phyloP scores from a whole-genome alignment of 2,329 filamentous ascomycete species.

The Uncinocarpus reesii region DNA sequence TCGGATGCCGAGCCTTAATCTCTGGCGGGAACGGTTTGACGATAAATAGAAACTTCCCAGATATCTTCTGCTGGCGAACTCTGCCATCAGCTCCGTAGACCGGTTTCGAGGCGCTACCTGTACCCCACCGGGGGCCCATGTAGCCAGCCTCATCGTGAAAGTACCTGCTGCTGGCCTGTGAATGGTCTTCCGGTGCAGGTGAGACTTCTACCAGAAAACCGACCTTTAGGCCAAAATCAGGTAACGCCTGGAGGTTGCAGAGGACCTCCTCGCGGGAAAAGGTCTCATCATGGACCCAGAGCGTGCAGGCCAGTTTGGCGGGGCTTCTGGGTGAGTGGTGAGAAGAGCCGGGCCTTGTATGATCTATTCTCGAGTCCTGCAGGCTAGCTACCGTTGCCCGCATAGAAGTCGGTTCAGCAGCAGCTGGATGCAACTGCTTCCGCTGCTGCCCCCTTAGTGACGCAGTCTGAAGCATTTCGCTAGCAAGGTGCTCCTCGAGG shows the following conservation, averaged over 20 bases:
- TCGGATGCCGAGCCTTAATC: constrained; percentile 52
- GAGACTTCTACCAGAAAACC: constrained; percentile 65
- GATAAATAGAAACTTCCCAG: constrained; percentile 54
- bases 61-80: constrained; percentile 25
- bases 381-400: neutral
- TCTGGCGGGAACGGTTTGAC: constrained; percentile 62
- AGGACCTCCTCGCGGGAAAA: constrained; percentile 70
- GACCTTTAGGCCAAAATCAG: constrained; percentile 50
- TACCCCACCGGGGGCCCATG: constrained; percentile 4
- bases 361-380: constrained; percentile 5
- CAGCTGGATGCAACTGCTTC: constrained; percentile 34
- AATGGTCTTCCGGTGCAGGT: constrained; percentile 26
- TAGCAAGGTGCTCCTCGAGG: neutral
- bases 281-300: constrained; percentile 59
- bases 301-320: constrained; percentile 34
- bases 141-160: constrained; percentile 1
- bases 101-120: constrained; percentile 19
- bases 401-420: constrained; percentile 28
- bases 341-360: constrained; percentile 20
- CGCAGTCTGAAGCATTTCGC: constrained; percentile 32
- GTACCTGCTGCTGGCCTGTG: constrained; percentile 23
- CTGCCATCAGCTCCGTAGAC: constrained; percentile 27
- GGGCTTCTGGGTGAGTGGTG: constrained; percentile 23
- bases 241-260: constrained; percentile 63
- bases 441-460: constrained; percentile 33